A percentile compares a stretch with the other conserved stretches of the same genome.
Conservation (phyloP, 2,329 filamentous ascomycete species). For the Colletotrichum truncatum region DNA sequence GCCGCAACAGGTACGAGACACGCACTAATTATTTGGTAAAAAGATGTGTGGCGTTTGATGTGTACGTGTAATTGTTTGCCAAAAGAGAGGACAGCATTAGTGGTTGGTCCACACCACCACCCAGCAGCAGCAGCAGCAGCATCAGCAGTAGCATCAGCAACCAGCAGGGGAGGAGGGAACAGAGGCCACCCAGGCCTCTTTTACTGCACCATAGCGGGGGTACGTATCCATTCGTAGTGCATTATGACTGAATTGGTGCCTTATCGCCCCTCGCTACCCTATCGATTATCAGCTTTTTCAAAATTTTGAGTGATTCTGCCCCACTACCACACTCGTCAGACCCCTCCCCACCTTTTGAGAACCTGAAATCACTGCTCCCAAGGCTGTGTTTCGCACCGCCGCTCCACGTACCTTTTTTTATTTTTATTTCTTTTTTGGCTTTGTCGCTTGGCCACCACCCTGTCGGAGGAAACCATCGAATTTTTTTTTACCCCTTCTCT, state of each 20-base stretch:
- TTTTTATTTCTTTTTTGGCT: constrained; percentile 21
- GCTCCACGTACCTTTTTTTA: constrained; percentile 8
- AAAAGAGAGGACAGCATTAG: too few species aligned
- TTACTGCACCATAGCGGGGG: background rate
- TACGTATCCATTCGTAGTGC: constrained; percentile 12
- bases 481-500: constrained; percentile 18
- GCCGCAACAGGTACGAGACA: too few species aligned
- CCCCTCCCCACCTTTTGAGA: constrained; percentile 18
- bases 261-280: constrained; percentile 30
- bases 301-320: constrained; percentile 18
- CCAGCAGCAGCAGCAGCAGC: too few species aligned
- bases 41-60: too few species aligned
- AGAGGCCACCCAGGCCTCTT: too few species aligned
- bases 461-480: constrained; percentile 2
- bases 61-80: too few species aligned
- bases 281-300: constrained; percentile 29
- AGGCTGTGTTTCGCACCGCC: constrained; percentile 28
- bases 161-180: too few species aligned
- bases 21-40: too few species aligned
- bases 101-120: too few species aligned
- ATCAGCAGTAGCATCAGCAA: too few species aligned
- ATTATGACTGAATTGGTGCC: constrained; percentile 13
- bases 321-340: constrained; percentile 10
- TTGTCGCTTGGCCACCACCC: constrained; percentile 23
- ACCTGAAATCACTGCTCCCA: constrained; percentile 11